Evolutionary conservation across 2,329 filamentous ascomycete species (phyloP).

Genomic region (Nigrograna mackinnonii): DNA sequence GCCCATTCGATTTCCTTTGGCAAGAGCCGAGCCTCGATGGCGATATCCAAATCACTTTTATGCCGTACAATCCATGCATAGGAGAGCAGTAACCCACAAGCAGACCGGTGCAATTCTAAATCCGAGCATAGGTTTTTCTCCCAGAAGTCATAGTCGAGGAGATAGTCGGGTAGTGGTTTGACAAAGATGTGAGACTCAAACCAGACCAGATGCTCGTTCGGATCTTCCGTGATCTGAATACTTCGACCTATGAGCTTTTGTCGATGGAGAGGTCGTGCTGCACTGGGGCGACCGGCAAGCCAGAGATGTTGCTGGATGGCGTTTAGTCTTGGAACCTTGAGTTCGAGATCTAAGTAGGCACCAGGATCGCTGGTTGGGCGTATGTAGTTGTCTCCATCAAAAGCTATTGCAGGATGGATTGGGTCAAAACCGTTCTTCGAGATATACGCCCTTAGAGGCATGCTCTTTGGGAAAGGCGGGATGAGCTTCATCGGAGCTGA

Average conservation of each 20-base stretch:
- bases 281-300: conserved; percentile 12
- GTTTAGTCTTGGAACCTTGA: conserved; percentile 12
- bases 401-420: too few relatives aligned
- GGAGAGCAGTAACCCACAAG: conserved; percentile 3
- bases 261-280: conserved; percentile 23
- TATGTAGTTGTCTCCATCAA: too few relatives aligned
- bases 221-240: conserved; percentile 38
- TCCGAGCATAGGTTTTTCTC: conserved; percentile 10
- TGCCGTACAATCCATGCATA: not conserved
- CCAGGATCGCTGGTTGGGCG: too few relatives aligned
- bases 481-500: too few relatives aligned
- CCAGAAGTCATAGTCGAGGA: conserved; percentile 16
- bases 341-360: conserved; percentile 2
- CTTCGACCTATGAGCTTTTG: conserved; percentile 29
- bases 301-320: conserved; percentile 11
- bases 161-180: conserved; percentile 15
- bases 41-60: not conserved
- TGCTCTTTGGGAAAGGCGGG: too few relatives aligned
- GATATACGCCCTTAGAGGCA: too few relatives aligned
- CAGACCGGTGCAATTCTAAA: conserved; percentile 11
- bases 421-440: too few relatives aligned
- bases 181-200: conserved; percentile 12
- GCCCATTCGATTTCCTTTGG: not conserved
- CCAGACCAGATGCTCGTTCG: conserved; percentile 39
- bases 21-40: not conserved